Conservation (phyloP, 345 rosid species). For the Clausena lansium region DNA sequence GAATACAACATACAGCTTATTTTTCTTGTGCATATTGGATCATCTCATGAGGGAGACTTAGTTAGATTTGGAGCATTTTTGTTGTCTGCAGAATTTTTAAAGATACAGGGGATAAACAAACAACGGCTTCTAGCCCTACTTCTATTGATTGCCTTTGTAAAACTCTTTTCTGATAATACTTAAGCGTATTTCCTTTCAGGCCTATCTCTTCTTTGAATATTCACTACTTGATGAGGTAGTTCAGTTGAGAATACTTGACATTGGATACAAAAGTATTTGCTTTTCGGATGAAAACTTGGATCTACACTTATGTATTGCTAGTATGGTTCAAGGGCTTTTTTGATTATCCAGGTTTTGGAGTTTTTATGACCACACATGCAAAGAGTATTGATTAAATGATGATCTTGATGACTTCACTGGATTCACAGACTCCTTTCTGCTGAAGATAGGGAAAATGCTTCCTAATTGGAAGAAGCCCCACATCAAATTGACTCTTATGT, state of each 20-base stretch:
- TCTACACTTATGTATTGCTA: neutral
- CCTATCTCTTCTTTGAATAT: neutral
- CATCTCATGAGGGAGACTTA: neutral
- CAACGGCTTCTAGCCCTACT: neutral
- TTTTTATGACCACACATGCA: conserved; percentile 9
- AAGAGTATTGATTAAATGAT: conserved; percentile 1
- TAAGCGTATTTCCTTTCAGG: neutral
- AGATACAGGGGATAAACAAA: neutral
- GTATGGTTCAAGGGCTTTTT: neutral
- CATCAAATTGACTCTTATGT: conserved; percentile 31
- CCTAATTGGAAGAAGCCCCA: conserved; percentile 65
- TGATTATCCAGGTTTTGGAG: conserved; percentile 8
- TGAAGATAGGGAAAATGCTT: conserved; percentile 53
- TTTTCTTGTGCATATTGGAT: neutral
- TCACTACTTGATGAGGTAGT: conserved; percentile 3
- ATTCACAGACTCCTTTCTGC: conserved; percentile 16
- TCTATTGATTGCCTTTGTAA: neutral
- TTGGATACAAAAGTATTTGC: neutral
- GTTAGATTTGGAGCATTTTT: conserved; percentile 16
- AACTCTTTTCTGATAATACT: neutral
- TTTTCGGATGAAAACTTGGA: neutral
- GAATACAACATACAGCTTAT: conserved; percentile 10
- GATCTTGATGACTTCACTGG: conserved; percentile 28
- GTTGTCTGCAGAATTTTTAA: neutral
- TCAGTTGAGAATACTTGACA: neutral